Evolutionary conservation across 768 basidiomycete species (phyloP), one percentile per base, ranked within the genome.

Genomic region (Lactarius sp.): DNA sequence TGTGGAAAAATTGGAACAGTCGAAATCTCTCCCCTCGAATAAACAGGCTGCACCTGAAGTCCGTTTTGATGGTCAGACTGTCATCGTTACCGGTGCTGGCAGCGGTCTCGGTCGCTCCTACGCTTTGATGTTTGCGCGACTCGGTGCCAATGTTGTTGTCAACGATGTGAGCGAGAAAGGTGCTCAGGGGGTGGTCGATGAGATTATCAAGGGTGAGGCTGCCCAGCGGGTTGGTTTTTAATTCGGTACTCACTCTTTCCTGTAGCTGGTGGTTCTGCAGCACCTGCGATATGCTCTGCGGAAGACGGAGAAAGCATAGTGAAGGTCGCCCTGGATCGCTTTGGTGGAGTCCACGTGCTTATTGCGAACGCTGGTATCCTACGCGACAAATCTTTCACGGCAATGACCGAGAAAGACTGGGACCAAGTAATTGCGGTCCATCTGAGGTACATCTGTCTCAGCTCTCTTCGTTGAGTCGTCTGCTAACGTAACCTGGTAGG

Each of bases 121-220:
- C 71, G 91, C 97, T 0, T 80, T 88, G 49, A 91, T 98, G 90
- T 98, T 89, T 71, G 91, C 83, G 31, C 85, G 83, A 59, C 85
- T 95, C 9, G 96, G 97, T n/a, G 96, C 94, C 10, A 97, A 97
- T 69, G 91, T 99, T 37, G 90, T 98, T 51, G 85, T 98, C 49
- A 99, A 98, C 73, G 97, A 99, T 70, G 87, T 98, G 52, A 93
- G 81, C 72, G 88, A 87, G 71, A 91, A 94, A 69, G 87, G 83
- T 2, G 94, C 94, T 7, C 83, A 84, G 22, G 77, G 81, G 8
- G 94, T 98, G 2, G 93, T 92, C 18, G 83, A 87, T n/a, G 94
- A 98, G 72, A 84, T 98, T 62, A 80, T 83, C 64, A 83, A 86
- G 73, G 85, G 94, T 91, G 34, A 56, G 49, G 79, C 71, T 31